Conservation (phyloP, 2,329 filamentous ascomycete species). For the Cercospora sojina region DNA sequence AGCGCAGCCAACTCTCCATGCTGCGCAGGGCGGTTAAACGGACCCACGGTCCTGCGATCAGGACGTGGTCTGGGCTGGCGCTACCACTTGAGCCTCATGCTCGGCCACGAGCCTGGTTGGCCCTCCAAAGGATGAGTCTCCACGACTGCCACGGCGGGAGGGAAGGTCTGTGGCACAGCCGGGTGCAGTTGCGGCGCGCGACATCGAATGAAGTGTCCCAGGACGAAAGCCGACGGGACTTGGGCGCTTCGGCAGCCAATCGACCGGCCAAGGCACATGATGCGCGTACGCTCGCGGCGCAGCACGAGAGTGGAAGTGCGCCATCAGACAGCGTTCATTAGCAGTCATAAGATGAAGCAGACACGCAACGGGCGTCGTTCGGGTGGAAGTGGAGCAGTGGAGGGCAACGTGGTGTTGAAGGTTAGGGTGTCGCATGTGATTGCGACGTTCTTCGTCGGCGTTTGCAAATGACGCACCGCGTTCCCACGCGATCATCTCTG, state of each 20-base stretch:
- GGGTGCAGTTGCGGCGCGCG: slow-evolving; percentile 8
- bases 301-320: neutral
- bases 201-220: slow-evolving; percentile 14
- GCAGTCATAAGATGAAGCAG: neutral
- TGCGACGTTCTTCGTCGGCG: neutral
- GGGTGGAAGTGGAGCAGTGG: neutral
- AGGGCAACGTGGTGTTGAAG: neutral
- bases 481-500: neutral
- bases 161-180: slow-evolving; percentile 17
- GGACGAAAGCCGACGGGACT: slow-evolving; percentile 17
- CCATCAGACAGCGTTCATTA: neutral
- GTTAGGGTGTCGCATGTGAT: neutral
- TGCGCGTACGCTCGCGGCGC: slow-evolving; percentile 1
- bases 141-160: slow-evolving; percentile 14
- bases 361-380: neutral
- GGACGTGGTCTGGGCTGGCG: slow-evolving; percentile 35
- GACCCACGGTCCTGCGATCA: slow-evolving; percentile 27
- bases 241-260: slow-evolving; percentile 26
- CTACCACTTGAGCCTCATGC: slow-evolving; percentile 33
- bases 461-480: slow-evolving; percentile 4
- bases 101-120: slow-evolving; percentile 24
- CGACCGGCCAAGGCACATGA: slow-evolving; percentile 1
- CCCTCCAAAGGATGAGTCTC: slow-evolving; percentile 18
- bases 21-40: slow-evolving; percentile 32
- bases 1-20: slow-evolving; percentile 23